Percentiles rank a stretch among this genome's conserved stretches.
Evolutionary conservation across 345 rosid genomes (phyloP).

Genomic region (Eucalyptus victrix): DNA sequence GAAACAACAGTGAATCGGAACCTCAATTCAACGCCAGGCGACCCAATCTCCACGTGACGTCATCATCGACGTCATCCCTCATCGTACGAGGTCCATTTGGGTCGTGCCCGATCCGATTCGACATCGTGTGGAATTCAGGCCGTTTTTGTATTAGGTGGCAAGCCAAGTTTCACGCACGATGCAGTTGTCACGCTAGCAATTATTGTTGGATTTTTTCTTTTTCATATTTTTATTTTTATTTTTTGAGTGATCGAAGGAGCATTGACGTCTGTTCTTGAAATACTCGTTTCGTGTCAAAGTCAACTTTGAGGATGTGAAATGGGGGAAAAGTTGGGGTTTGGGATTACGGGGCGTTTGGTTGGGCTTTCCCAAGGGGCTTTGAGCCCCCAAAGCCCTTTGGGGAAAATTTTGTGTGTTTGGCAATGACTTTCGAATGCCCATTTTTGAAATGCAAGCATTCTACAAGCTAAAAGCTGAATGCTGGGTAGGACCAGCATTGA

Average conservation of each 20-base stretch:
- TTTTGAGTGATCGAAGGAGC: background rate
- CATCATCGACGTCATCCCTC: background rate
- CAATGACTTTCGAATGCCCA: too few species aligned
- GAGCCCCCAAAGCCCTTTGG: too few species aligned
- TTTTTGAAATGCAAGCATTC: too few species aligned
- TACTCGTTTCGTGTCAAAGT: background rate
- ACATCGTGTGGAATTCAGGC: too few species aligned
- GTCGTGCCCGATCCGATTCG: background rate
- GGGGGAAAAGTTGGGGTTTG: background rate
- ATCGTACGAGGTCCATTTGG: background rate
- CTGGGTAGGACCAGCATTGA: too few species aligned
- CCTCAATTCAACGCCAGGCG: background rate
- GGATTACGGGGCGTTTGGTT: too few species aligned
- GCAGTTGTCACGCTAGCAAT: background rate
- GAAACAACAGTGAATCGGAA: background rate
- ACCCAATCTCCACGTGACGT: background rate
- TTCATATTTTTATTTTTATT: background rate
- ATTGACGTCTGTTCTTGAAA: background rate
- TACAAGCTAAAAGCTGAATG: too few species aligned
- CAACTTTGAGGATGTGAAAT: background rate
- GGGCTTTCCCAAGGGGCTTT: too few species aligned
- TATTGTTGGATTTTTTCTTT: background rate
- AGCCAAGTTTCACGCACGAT: background rate
- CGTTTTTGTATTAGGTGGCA: background rate
- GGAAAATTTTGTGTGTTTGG: too few species aligned